A percentile compares a stretch with the other conserved stretches of the same genome.
Conservation (phyloP, 805 yeast species). For the Brettanomyces sp. region DNA sequence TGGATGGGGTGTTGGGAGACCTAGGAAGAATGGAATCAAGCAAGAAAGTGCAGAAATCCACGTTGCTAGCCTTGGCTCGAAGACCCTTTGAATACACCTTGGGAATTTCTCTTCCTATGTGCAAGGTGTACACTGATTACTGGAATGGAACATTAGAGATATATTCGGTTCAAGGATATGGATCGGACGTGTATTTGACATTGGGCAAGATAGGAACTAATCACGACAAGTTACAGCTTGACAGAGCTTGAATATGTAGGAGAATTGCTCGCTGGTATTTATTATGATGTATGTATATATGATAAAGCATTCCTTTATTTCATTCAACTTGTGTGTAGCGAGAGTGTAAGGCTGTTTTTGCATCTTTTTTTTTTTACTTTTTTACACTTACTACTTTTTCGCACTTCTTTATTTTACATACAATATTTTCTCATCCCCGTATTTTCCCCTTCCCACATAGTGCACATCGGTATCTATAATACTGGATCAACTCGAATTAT, state of each 20-base stretch:
- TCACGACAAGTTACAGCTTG: conserved; percentile 55
- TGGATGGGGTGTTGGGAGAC: conserved; percentile 20
- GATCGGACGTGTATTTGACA: conserved; percentile 78
- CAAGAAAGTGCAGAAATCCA: conserved; percentile 28
- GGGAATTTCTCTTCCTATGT: conserved; percentile 88
- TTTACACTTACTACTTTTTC: too few relatives aligned
- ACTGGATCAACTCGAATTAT: too few relatives aligned
- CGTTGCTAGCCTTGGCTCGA: conserved; percentile 55
- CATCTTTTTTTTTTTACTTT: too few relatives aligned
- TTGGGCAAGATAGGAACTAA: conserved; percentile 70
- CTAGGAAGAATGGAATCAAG: conserved; percentile 24
- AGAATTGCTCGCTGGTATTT: background rate
- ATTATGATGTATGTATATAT: background rate
- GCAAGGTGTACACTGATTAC: conserved; percentile 87
- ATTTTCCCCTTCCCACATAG: too few relatives aligned
- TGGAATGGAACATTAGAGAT: conserved; percentile 90
- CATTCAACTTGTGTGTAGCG: too few relatives aligned
- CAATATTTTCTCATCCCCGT: too few relatives aligned
- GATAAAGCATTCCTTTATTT: background rate
- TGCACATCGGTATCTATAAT: too few relatives aligned
- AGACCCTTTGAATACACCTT: conserved; percentile 68
- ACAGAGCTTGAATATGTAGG: conserved; percentile 39
- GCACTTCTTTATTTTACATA: too few relatives aligned
- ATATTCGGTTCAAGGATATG: conserved; percentile 82
- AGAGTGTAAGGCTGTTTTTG: too few relatives aligned